Evolutionary conservation across 2,329 filamentous ascomycete species (phyloP).

Genomic region (Alternaria novae-zelandiae): DNA sequence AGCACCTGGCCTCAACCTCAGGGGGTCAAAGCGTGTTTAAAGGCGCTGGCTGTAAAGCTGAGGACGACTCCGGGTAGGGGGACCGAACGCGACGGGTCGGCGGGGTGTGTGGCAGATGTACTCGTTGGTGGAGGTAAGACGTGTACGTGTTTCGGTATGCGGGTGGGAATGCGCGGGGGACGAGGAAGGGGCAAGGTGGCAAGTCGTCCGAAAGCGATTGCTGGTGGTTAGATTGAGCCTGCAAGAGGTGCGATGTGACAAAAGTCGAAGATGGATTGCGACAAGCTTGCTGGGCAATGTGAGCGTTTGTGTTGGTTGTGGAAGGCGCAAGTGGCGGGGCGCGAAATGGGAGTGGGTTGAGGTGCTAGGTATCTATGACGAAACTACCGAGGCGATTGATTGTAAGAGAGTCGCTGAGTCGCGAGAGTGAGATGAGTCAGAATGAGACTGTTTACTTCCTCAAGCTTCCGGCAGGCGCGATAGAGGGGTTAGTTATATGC

Average conservation of each 20-base stretch:
- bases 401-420: conserved; percentile 12
- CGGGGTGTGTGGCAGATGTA: conserved; percentile 25
- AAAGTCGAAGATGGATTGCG: conserved; percentile 1
- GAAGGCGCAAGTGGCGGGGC: conserved; percentile 14
- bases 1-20: conserved; percentile 90
- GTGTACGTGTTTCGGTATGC: background rate
- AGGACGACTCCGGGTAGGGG: conserved; percentile 48
- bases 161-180: background rate
- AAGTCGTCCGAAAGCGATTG: conserved; percentile 10
- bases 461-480: conserved; percentile 13
- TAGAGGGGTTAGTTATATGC: conserved; percentile 17
- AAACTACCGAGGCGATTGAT: conserved; percentile 39
- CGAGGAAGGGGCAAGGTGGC: conserved; percentile 19
- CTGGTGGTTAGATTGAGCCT: background rate
- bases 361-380: conserved; percentile 38
- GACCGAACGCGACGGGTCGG: conserved; percentile 31
- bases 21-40: conserved; percentile 90
- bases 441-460: conserved; percentile 24
- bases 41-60: conserved; percentile 65
- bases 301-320: background rate
- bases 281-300: background rate
- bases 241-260: background rate
- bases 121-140: background rate
- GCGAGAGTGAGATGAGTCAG: conserved; percentile 7
- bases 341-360: conserved; percentile 21